Base-by-base conservation (phyloP, 768 basidiomycete genomes). In the Boletus fagicola region DNA sequence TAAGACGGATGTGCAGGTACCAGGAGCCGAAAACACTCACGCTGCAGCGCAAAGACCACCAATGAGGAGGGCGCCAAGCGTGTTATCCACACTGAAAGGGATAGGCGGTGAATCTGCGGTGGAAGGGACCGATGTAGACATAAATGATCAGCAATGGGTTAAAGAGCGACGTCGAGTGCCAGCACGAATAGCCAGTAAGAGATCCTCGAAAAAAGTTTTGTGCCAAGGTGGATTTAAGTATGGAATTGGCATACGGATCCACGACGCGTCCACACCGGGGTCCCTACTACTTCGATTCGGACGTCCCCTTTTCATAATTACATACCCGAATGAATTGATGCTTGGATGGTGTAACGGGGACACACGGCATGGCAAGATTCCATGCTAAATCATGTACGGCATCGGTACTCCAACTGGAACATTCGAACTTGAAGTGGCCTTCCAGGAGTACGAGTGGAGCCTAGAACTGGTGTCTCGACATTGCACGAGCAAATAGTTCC, bases 41-140 rank as follows among this genome's bases (percentile, higher is more conserved):
- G 78, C 78, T 66, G 81, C 76, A 15, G 82, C 80, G 28, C 79
- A 61, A 49, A 85, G 72, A 5, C 80, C 79, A 6, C 83, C 84
- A 5, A 85, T 54, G 24, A 85, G 72, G 38, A 84, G 67, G 28
- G 84, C 77, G 9, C 84, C 85, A 3, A 86, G 73, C 0, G 80
- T 83, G 54, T 79, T 78, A 28, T 68, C 50, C 16, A 59, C 50
- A 59, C 79, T 77, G 39, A 81, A 76, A 31, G 62, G 58, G 11
- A 63, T 45, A n/a, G 45, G 20, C 22, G 49, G 28, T 26, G 55
- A 46, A 42, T 10, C 16, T 8, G 40, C 18, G 18, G 40, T 28
- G 31, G 57, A 20, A 16, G 49, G 9, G 26, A 12, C 30, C 11
- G 49, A 45, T 39, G 58, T n/a, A 30, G 56, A 55, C 64, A 65